Conservation (phyloP, 2,329 filamentous ascomycete species). For the Aspergillus pseudoterreus region DNA sequence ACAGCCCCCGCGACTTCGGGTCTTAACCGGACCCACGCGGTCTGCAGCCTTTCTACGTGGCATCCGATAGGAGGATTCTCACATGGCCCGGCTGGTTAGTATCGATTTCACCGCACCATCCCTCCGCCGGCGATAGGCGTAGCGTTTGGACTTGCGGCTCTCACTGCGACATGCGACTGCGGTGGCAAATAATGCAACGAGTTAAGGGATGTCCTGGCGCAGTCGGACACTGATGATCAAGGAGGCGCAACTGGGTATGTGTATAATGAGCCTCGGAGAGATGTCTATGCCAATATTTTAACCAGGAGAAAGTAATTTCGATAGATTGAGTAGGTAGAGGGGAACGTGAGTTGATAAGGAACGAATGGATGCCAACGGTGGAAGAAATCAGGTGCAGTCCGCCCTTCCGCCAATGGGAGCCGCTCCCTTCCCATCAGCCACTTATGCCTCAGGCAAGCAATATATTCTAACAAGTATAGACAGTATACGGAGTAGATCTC, state of each 20-base stretch:
- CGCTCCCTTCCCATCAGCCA: background rate
- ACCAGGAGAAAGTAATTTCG: background rate
- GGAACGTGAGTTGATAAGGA: slow-evolving; percentile 1
- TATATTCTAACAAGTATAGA: background rate
- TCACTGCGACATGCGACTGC: background rate
- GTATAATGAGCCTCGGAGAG: too few species aligned
- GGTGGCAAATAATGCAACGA: background rate
- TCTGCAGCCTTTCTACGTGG: slow-evolving; percentile 36
- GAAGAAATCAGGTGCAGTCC: slow-evolving; percentile 1
- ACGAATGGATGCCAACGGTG: background rate
- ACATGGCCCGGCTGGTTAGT: slow-evolving; percentile 21
- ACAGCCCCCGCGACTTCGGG: slow-evolving; percentile 40
- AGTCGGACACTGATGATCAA: too few species aligned
- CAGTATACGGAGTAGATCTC: too few species aligned
- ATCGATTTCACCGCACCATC: slow-evolving; percentile 6
- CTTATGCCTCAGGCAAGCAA: background rate
- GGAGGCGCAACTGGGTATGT: too few species aligned
- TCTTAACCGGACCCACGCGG: slow-evolving; percentile 33
- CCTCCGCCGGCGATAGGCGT: background rate
- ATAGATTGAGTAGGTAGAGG: background rate
- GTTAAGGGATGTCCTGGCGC: background rate
- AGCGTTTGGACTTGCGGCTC: background rate
- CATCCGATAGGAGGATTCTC: slow-evolving; percentile 23
- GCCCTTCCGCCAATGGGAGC: slow-evolving; percentile 2
- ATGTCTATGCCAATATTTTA: background rate